Evolutionary conservation across 805 yeast genomes (phyloP).

Genomic region (Ogataea wickerhamii): DNA sequence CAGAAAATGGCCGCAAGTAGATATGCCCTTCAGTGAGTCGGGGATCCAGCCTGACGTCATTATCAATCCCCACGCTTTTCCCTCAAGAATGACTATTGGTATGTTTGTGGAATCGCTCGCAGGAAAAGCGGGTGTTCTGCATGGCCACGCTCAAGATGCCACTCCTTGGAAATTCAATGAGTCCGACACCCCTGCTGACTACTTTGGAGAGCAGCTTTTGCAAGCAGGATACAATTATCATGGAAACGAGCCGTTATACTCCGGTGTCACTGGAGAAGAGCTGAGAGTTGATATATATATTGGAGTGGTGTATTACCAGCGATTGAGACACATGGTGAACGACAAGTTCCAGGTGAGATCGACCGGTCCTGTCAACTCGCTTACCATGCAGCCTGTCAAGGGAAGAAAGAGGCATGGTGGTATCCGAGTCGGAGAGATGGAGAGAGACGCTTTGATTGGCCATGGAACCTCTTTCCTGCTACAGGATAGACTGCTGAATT

Average conservation of each 20-base stretch:
- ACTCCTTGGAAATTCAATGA: conserved; percentile 96
- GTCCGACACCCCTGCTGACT: conserved; percentile 93
- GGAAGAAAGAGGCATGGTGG: conserved; percentile 99
- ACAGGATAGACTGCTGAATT: conserved; percentile 91
- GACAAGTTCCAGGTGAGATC: conserved; percentile 99
- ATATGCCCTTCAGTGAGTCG: conserved; percentile 94
- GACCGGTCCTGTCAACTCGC: conserved; percentile 94
- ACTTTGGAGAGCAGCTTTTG: conserved; percentile 88
- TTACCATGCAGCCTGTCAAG: conserved; percentile 99
- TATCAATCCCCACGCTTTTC: conserved; percentile 99
- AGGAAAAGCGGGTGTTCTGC: conserved; percentile 98
- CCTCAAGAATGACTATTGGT: conserved; percentile 99
- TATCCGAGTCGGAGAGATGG: conserved; percentile 99
- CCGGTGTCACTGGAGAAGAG: conserved; percentile 98
- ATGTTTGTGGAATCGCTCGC: conserved; percentile 98
- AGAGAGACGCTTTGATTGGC: conserved; percentile 97
- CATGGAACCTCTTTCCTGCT: conserved; percentile 95
- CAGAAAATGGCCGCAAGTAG: conserved; percentile 94
- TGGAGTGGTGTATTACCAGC: conserved; percentile 96
- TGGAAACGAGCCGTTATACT: conserved; percentile 98
- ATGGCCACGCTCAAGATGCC: conserved; percentile 95
- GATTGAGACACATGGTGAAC: conserved; percentile 98
- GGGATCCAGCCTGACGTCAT: conserved; percentile 98
- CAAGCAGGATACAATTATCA: conserved; percentile 94
- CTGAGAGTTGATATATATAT: conserved; percentile 92